phyloP scores from a whole-genome alignment of 345 rosid genomes.

The Hypericum perforatum region DNA sequence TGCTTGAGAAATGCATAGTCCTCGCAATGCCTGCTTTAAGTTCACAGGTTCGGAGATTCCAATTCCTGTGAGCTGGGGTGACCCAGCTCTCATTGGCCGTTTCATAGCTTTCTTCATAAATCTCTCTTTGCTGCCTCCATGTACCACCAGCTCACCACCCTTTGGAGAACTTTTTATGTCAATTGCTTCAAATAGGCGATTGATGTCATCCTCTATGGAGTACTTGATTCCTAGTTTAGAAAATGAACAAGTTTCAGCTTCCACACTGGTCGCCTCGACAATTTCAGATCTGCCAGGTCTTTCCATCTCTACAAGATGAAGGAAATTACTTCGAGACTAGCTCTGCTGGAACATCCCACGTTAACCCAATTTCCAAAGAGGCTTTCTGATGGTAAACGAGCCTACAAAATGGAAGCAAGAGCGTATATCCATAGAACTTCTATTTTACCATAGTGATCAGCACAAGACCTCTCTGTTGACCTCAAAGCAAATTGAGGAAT shows the following conservation, averaged over 20 bases:
- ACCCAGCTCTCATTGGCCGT: conserved; percentile 54
- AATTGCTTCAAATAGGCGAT: conserved; percentile 56
- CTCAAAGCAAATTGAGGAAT: conserved; percentile 13
- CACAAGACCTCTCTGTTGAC: conserved; percentile 8
- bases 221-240: conserved; percentile 29
- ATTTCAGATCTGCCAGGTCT: conserved; percentile 39
- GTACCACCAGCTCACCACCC: conserved; percentile 17
- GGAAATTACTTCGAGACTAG: conserved; percentile 9
- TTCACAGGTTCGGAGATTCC: conserved; percentile 61
- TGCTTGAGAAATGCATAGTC: conserved; percentile 74
- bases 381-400: conserved; percentile 12
- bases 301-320: conserved; percentile 28
- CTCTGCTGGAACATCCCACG: background rate
- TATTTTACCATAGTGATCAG: conserved; percentile 26
- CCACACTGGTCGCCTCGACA: conserved; percentile 34
- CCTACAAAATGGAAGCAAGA: conserved; percentile 12
- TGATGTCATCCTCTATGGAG: conserved; percentile 65
- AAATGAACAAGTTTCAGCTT: conserved; percentile 18
- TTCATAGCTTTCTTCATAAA: conserved; percentile 54
- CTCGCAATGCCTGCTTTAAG: conserved; percentile 79
- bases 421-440: conserved; percentile 11
- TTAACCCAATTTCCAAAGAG: conserved; percentile 38
- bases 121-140: conserved; percentile 28
- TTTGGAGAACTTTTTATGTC: conserved; percentile 36
- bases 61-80: conserved; percentile 48